Percentiles rank a stretch among this genome's conserved stretches.
phyloP scores from a whole-genome alignment of 495 filamentous ascomycete species.

The Penicillium bovifimosum region DNA sequence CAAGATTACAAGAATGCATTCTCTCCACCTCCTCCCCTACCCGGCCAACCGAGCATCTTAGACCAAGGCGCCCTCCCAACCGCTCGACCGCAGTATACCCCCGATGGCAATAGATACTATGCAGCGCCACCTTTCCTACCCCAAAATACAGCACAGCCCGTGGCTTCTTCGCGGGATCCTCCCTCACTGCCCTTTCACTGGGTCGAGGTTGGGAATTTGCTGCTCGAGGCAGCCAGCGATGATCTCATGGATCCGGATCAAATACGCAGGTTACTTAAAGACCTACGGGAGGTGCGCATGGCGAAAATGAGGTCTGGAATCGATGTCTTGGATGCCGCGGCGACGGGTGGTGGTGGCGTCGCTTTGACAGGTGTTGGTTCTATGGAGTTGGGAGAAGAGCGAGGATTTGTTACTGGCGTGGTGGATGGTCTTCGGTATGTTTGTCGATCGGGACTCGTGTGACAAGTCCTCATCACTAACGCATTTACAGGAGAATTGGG shows the following conservation, averaged over 20 bases:
- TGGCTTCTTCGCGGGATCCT: conserved; percentile 18
- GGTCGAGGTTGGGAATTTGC: conserved; percentile 79
- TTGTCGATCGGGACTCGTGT: background rate
- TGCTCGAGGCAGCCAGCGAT: conserved; percentile 78
- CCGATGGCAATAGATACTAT: conserved; percentile 38
- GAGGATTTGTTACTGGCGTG: conserved; percentile 77
- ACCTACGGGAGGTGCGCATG: conserved; percentile 80
- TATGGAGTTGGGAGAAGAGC: conserved; percentile 84
- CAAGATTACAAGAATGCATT: conserved; percentile 55
- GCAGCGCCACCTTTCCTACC: conserved; percentile 39
- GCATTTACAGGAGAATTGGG: conserved; percentile 34
- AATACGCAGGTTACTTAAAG: conserved; percentile 69
- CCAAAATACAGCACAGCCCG: conserved; percentile 36
- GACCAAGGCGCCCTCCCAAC: conserved; percentile 28
- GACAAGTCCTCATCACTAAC: conserved; percentile 1
- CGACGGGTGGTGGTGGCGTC: conserved; percentile 57
- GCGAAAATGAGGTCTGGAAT: conserved; percentile 80
- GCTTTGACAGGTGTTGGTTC: conserved; percentile 79
- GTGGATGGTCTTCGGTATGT: conserved; percentile 74
- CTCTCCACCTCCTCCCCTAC: conserved; percentile 64
- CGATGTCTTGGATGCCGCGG: conserved; percentile 59
- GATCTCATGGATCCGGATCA: conserved; percentile 73
- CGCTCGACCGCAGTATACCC: conserved; percentile 35
- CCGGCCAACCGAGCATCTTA: conserved; percentile 36
- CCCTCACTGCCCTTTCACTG: conserved; percentile 87